Evolutionary conservation across 148 eudicot species (phyloP).

Genomic region (Fagopyrum esculentum): DNA sequence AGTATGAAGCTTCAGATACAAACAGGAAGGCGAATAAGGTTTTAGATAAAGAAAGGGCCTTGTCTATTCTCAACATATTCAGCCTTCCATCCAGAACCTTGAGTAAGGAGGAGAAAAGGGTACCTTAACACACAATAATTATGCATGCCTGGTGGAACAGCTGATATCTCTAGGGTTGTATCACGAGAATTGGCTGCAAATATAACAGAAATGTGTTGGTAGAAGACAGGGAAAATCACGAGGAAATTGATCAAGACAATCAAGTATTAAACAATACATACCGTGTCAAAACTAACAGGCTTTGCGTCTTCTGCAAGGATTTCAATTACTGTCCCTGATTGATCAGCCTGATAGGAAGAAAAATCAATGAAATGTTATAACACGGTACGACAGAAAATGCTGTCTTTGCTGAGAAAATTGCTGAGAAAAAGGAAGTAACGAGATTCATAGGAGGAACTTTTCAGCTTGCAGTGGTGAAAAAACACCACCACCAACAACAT

Average conservation of each 20-base stretch:
- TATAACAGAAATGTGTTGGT: background rate
- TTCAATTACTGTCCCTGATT: constrained; percentile 45
- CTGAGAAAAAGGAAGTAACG: background rate
- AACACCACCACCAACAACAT: too few species aligned
- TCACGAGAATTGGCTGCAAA: constrained; percentile 47
- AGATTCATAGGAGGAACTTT: background rate
- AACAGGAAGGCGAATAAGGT: constrained; percentile 1
- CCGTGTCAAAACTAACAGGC: constrained; percentile 42
- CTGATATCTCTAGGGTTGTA: constrained; percentile 24
- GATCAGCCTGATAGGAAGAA: constrained; percentile 37
- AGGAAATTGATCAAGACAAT: background rate
- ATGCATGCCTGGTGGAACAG: background rate
- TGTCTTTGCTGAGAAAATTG: background rate
- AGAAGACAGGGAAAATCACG: background rate
- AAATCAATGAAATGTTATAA: background rate
- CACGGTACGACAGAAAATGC: background rate
- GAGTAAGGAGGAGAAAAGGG: background rate
- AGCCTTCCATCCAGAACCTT: constrained; percentile 6
- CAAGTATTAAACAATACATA: constrained; percentile 18
- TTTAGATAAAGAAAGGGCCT: background rate
- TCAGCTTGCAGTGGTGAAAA: too few species aligned
- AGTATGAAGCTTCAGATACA: constrained; percentile 2
- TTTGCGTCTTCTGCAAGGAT: constrained; percentile 44
- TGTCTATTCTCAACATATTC: constrained; percentile 3
- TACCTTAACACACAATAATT: background rate